These are phyloP conservation scores for apple (Malus domestica) DNA, from an alignment of 306 rosid species.

Conservation along the genomic window ASM211411v1 NC_041800.1:22334233-22334732, in stretches of 20 bases:
- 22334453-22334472: neutral
- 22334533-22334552: slow-evolving; percentile 41
- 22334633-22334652: neutral
- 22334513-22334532: slow-evolving; percentile 44
- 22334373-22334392: slow-evolving; percentile 10
- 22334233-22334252: neutral
- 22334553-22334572: slow-evolving; percentile 19
- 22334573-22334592: slow-evolving; percentile 5
- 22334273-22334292: slow-evolving; percentile 20
- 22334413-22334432: slow-evolving; percentile 15
- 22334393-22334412: slow-evolving; percentile 21
- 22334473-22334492: slow-evolving; percentile 12
- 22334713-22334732: neutral
- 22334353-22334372: slow-evolving; percentile 18
- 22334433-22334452: slow-evolving; percentile 19
- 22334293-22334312: slow-evolving; percentile 32
- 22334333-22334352: slow-evolving; percentile 16
- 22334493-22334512: slow-evolving; percentile 8
- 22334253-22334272: slow-evolving; percentile 2
- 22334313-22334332: slow-evolving; percentile 32
- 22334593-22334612: slow-evolving; percentile 18
- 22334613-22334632: slow-evolving; percentile 23
- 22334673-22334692: neutral
- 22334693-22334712: neutral
- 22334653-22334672: neutral